A percentile compares a stretch with the other conserved stretches of the same genome.
Evolutionary conservation across 73 alveolate genomes (phyloP).

Genomic region (Durusdinium trenchii): DNA sequence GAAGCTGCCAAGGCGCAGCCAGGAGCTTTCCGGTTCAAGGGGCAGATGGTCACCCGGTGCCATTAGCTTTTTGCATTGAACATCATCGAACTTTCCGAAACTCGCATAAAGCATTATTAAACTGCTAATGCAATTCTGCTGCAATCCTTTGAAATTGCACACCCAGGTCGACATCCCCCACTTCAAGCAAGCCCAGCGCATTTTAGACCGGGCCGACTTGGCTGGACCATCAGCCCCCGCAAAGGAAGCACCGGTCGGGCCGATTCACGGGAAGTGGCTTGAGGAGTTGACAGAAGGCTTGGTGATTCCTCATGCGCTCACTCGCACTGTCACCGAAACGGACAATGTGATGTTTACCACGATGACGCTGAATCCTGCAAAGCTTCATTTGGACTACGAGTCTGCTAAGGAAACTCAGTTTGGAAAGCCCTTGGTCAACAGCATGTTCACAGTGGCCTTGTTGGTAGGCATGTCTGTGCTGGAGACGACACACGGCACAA

Average conservation of each 20-base stretch:
- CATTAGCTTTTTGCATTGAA: too few relatives aligned
- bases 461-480: constrained; percentile 95
- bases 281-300: constrained; percentile 79
- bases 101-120: too few relatives aligned
- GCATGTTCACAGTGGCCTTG: constrained; percentile 89
- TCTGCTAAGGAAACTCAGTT: constrained; percentile 77
- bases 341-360: constrained; percentile 82
- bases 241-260: constrained; percentile 46
- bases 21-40: constrained; percentile 88
- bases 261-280: constrained; percentile 83
- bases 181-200: constrained; percentile 86
- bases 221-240: constrained; percentile 14
- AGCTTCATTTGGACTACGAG: constrained; percentile 85
- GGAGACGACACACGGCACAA: constrained; percentile 88
- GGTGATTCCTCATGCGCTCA: constrained; percentile 65
- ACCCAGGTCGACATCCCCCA: constrained; percentile 93
- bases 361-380: constrained; percentile 81
- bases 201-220: constrained; percentile 53
- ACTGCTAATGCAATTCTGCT: too few relatives aligned
- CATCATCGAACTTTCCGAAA: too few relatives aligned
- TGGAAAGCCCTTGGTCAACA: constrained; percentile 81
- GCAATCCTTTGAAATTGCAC: too few relatives aligned
- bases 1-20: constrained; percentile 86
- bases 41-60: too few relatives aligned
- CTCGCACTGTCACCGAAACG: constrained; percentile 84